Evolutionary conservation across 2,329 filamentous ascomycete genomes (phyloP), one percentile per base, ranked within the genome.

Genomic region (Ramularia endophylla): DNA sequence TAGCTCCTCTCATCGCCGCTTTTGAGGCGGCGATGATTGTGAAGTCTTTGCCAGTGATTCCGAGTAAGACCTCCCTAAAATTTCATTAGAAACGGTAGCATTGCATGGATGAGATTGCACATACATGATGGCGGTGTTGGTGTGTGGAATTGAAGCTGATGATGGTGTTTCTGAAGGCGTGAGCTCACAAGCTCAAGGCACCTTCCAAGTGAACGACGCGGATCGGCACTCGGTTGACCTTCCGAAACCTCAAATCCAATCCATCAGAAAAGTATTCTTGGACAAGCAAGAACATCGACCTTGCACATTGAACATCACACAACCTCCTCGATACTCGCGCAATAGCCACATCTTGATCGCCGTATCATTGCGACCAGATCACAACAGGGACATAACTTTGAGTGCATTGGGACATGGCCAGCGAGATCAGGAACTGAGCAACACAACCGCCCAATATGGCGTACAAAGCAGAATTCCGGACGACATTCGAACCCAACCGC

Each of bases 1-100:
- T 95, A 51, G 88, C 87, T 60, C 92, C 92, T 73, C 92, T 83
- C 89, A 97, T 97, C 60, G 89, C 87, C 64, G 92, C 92, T 75
- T 98, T 97, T 51, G 89, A 97, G 59, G 92, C 87, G 60, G 88
- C 92, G 66, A 98, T 82, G 77, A 98, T 81, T 72, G 89, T 94
- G 69, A 95, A 98, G 79, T 98, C 94, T 76, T 95, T 95, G 74
- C 92, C 94, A 46, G 90, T 95, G 68, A 98, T 95, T 62, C 92
- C 92, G 58, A 98, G 79, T 65, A 98, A 78, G 66, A 97, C 87
- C 81, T 98, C 92, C 92, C 89, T 97, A 45, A 5, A 8, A 2
- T 8, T 15, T 38, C 17, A 15, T 27, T 52, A 38, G 50, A 36
- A 12, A 31, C 11, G 9, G 6, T 13, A 30, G 8, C 9, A 5